Evolutionary conservation across 2,329 filamentous ascomycete species (phyloP).

Genomic region (Colletotrichum cereale): DNA sequence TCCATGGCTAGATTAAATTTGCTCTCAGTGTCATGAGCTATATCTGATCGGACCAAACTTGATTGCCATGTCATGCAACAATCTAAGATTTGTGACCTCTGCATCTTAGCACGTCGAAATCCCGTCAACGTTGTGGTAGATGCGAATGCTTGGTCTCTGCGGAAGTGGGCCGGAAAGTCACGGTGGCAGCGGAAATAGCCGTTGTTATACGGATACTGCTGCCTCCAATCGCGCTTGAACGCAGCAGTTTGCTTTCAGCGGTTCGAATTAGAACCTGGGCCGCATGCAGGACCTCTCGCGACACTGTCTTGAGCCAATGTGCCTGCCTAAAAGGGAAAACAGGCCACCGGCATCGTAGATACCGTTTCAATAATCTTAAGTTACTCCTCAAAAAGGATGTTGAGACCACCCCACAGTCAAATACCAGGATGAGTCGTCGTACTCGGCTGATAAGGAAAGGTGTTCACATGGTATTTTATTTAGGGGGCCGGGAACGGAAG

Average conservation of each 20-base stretch:
- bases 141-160: neutral
- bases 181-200: too few relatives aligned
- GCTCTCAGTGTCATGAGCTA: neutral
- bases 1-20: neutral
- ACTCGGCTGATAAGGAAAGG: slow-evolving; percentile 62
- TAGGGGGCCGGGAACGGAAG: slow-evolving; percentile 69
- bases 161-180: too few relatives aligned
- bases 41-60: neutral
- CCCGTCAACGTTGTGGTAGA: neutral
- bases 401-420: slow-evolving; percentile 66
- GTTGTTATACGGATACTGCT: neutral
- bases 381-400: slow-evolving; percentile 48
- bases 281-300: too few relatives aligned
- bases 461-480: slow-evolving; percentile 56
- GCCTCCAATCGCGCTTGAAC: too few relatives aligned
- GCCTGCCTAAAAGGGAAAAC: too few relatives aligned
- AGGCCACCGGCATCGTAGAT: neutral
- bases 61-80: neutral
- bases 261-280: neutral
- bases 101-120: neutral
- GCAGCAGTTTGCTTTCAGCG: neutral
- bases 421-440: slow-evolving; percentile 55
- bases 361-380: neutral
- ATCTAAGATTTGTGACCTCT: neutral
- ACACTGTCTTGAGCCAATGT: too few relatives aligned